Evolutionary conservation across 2,329 filamentous ascomycete species (phyloP).

Genomic region (Cladosporium sp.): DNA sequence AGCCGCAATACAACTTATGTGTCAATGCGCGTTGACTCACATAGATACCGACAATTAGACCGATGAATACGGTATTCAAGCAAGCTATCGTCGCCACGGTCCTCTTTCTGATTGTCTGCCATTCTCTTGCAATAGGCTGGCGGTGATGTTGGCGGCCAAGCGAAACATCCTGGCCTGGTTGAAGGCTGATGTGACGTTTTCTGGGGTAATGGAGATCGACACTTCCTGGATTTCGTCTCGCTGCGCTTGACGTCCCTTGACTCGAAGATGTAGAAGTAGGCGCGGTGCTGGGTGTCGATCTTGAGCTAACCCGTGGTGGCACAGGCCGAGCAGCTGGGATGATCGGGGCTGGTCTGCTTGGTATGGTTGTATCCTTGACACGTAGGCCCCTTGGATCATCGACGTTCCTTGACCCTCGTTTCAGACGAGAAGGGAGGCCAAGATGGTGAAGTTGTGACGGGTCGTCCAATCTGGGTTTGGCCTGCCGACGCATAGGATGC

Average conservation of each 20-base stretch:
- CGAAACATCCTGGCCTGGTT: slow-evolving; percentile 34
- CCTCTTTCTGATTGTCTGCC: slow-evolving; percentile 60
- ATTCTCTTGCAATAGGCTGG: slow-evolving; percentile 66
- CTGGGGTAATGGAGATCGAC: slow-evolving; percentile 28
- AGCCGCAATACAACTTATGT: neutral
- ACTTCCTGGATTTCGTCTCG: slow-evolving; percentile 4
- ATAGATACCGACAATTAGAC: slow-evolving; percentile 67
- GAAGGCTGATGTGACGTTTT: slow-evolving; percentile 29
- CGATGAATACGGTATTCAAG: slow-evolving; percentile 65
- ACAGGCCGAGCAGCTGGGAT: slow-evolving; percentile 12
- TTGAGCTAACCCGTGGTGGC: slow-evolving; percentile 1
- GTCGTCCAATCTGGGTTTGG: slow-evolving; percentile 4
- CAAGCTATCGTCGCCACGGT: slow-evolving; percentile 64
- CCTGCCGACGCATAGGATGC: slow-evolving; percentile 4
- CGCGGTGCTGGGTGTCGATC: slow-evolving; percentile 6
- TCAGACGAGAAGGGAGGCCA: slow-evolving; percentile 8
- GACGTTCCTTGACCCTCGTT: neutral
- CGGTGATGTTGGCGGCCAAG: slow-evolving; percentile 46
- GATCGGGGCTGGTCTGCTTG: neutral
- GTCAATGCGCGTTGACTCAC: slow-evolving; percentile 24
- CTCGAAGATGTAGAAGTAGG: neutral
- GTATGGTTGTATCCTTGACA: neutral
- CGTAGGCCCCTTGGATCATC: neutral
- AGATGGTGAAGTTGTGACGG: slow-evolving; percentile 8
- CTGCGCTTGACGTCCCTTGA: slow-evolving; percentile 1